phyloP scores from a whole-genome alignment of 1,284 basidiomycete genomes.

The Leccinum huronense region DNA sequence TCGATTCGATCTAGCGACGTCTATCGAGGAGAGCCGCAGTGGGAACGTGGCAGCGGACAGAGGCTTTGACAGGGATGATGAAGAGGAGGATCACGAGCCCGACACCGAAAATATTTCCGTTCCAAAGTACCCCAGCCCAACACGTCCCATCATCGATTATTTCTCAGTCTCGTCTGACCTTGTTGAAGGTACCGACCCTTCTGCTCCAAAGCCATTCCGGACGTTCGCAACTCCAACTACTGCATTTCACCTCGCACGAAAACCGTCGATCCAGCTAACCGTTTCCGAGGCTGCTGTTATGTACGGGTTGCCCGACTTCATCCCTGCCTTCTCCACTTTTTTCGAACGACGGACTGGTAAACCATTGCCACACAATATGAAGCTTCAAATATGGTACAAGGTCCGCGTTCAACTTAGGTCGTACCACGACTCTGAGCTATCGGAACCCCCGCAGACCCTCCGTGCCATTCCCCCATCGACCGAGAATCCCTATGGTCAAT shows the following conservation, averaged over 20 bases:
- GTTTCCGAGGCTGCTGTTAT: background rate
- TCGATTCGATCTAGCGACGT: slow-evolving; percentile 6
- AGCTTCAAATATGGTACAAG: slow-evolving; percentile 12
- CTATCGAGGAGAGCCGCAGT: background rate
- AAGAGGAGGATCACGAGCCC: slow-evolving; percentile 6
- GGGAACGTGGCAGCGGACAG: background rate
- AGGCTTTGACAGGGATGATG: background rate
- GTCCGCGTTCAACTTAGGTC: slow-evolving; percentile 2
- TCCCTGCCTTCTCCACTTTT: background rate
- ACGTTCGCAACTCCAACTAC: slow-evolving; percentile 11
- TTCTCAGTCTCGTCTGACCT: slow-evolving; percentile 2
- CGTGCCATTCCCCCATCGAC: background rate
- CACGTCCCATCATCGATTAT: slow-evolving; percentile 6
- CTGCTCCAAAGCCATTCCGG: slow-evolving; percentile 1
- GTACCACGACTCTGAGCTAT: slow-evolving; percentile 3
- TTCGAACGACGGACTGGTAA: background rate
- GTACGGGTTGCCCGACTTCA: slow-evolving; percentile 12
- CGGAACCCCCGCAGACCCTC: slow-evolving; percentile 1
- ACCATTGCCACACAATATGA: background rate
- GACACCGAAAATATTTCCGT: background rate
- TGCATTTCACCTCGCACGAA: slow-evolving; percentile 10
- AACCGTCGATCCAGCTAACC: slow-evolving; percentile 5
- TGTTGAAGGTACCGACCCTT: background rate
- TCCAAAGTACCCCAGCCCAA: background rate
- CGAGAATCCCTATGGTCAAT: background rate